Evolutionary conservation across 306 rosid species (phyloP).

Genomic region (Mimosa pudica): DNA sequence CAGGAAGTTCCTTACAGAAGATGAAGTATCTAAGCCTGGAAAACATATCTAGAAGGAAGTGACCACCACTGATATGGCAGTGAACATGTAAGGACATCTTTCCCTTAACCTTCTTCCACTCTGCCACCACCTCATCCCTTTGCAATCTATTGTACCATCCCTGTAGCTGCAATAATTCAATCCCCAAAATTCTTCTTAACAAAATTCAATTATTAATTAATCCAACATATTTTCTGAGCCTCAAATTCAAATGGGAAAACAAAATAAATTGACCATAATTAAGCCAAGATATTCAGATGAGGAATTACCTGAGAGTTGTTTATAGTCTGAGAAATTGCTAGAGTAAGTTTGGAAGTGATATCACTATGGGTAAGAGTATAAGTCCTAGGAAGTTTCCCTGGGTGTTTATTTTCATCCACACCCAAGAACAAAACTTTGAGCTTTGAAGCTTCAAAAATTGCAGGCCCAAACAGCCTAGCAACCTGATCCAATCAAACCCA

Average conservation of each 20-base stretch:
- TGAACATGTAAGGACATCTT: conserved; percentile 92
- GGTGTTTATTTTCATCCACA: conserved; percentile 87
- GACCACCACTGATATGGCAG: conserved; percentile 96
- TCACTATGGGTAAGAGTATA: conserved; percentile 92
- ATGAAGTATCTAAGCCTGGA: conserved; percentile 82
- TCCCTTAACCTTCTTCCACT: conserved; percentile 88
- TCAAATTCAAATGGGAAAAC: too few relatives aligned
- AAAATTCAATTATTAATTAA: neutral
- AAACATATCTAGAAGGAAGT: conserved; percentile 68
- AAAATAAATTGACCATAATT: neutral
- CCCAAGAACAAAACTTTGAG: conserved; percentile 86
- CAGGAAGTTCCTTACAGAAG: conserved; percentile 85
- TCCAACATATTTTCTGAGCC: neutral
- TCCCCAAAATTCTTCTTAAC: conserved; percentile 14
- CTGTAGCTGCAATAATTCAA: conserved; percentile 68
- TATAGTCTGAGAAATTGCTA: conserved; percentile 83
- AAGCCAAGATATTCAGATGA: neutral
- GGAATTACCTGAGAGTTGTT: conserved; percentile 80
- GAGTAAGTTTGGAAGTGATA: conserved; percentile 76
- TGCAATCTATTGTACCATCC: conserved; percentile 92
- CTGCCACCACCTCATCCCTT: conserved; percentile 92
- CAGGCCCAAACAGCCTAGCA: conserved; percentile 85
- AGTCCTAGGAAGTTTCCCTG: conserved; percentile 82
- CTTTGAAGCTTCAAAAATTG: conserved; percentile 90
- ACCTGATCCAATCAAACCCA: conserved; percentile 55